These are phyloP conservation scores for Choanephora cucurbitarum DNA, from an alignment of 371 early-diverging fungal species.

Conservation along the genomic window DNA sequence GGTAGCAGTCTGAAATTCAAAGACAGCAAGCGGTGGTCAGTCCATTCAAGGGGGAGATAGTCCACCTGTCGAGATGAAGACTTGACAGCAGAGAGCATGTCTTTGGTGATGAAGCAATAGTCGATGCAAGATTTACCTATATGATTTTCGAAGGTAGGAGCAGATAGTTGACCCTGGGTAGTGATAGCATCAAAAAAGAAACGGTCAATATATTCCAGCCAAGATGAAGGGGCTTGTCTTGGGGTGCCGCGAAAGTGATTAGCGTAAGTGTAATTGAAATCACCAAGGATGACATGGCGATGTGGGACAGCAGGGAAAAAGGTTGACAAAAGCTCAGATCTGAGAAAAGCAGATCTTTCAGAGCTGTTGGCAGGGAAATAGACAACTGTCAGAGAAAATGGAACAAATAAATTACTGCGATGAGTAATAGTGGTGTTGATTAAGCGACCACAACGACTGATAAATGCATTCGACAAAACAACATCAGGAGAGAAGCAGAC, in stretches of 20 bases:
- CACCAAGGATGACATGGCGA: background rate
- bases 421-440: constrained; percentile 3
- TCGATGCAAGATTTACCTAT: background rate
- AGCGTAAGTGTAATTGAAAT: background rate
- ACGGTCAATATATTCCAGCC: background rate
- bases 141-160: too few species aligned
- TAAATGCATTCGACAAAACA: too few species aligned
- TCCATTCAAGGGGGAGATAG: too few species aligned
- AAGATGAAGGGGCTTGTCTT: background rate
- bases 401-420: background rate
- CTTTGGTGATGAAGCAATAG: background rate
- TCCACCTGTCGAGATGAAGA: too few species aligned
- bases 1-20: background rate
- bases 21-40: background rate
- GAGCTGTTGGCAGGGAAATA: too few species aligned
- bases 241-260: background rate
- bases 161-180: too few species aligned
- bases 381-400: constrained; percentile 1
- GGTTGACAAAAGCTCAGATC: background rate
- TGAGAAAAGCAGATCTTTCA: background rate
- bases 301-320: background rate
- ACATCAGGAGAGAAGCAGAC: too few species aligned
- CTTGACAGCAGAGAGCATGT: background rate
- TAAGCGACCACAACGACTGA: constrained; percentile 5
- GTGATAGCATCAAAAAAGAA: background rate